Percentiles rank a stretch among this genome's conserved stretches.
Evolutionary conservation across 805 yeast genomes (phyloP).

Genomic region (Metschnikowia shivogae): DNA sequence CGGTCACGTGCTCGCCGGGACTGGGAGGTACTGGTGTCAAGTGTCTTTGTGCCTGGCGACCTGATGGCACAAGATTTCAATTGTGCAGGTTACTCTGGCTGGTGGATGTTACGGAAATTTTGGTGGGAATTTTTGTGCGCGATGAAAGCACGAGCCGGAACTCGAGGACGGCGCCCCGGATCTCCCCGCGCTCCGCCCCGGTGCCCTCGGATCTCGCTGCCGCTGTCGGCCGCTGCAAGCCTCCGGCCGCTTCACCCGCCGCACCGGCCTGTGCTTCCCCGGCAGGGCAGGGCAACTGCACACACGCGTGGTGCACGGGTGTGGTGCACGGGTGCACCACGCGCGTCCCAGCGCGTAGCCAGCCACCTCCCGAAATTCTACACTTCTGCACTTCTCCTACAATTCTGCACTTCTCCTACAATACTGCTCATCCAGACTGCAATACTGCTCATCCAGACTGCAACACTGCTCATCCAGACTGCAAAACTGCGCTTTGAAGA

Average conservation of each 20-base stretch:
- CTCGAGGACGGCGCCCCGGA: background rate
- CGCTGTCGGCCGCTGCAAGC: background rate
- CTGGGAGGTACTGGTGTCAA: background rate
- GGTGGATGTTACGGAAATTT: background rate
- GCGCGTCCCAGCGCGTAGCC: constrained; percentile 1
- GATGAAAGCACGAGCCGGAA: constrained; percentile 2
- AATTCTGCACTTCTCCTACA: too few species aligned
- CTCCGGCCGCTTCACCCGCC: background rate
- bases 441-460: too few species aligned
- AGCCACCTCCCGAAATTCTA: constrained; percentile 6
- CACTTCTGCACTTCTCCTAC: background rate
- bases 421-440: too few species aligned
- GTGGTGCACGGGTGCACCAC: too few species aligned
- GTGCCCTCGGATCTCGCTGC: background rate
- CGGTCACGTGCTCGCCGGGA: background rate
- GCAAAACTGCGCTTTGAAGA: too few species aligned
- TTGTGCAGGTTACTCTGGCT: background rate
- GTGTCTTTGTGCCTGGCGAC: background rate
- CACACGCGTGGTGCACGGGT: too few species aligned
- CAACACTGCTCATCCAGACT: too few species aligned
- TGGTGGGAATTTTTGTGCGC: constrained; percentile 4
- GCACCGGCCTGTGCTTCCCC: too few species aligned
- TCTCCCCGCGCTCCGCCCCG: background rate
- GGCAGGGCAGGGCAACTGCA: too few species aligned
- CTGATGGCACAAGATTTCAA: background rate